Base-by-base conservation (phyloP, 352 stramenopile genomes). In the Globisporangium takayamanum region DNA sequence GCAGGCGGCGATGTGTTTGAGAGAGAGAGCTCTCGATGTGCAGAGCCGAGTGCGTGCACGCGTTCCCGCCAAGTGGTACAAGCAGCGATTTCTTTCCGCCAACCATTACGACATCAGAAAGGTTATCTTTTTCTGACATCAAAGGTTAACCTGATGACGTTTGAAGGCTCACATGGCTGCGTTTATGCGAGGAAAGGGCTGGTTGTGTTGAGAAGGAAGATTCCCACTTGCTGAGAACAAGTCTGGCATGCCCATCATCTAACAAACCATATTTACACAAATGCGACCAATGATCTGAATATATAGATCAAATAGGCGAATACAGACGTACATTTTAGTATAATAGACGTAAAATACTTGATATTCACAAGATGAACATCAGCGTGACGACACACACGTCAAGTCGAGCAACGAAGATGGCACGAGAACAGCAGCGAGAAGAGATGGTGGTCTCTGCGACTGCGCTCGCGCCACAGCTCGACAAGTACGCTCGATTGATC, bases 401-500 rank as follows among this genome's bases (percentile, higher is more conserved):
- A 36, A 36, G 8, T 7, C 8, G 30, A 3, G 12, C 39, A 45
- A 5, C 39, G 2, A 46, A 5, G 14, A 46, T 44, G 39, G 15
- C 39, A 16, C 39, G 15, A 12, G 39, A 44, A 15, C 39, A 5
- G 11, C 11, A 12, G 15, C 15, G 10, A 8, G 41, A 16, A n/a
- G 16, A 3, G 41, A 7, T 14, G 41, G 14, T 46, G 14, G 14
- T 46, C 41, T n/a, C 41, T 5, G 41, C 41, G 41, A 46, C 41
- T n/a, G 45, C 41, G 42, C 53, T 51, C 53, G 48, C 63, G 60
- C 16, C 30, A 3, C 30, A 58, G 18, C 22, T 53, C 26, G 28
- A 33, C 6, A 57, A 53, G 26, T 80, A 60, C 56, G 61, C 70
- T 37, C 60, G 68, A 39, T 55, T 80, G 50, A 50, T 81, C n/a